phyloP scores from a whole-genome alignment of 331 rosid species.

The Malus hybrid region DNA sequence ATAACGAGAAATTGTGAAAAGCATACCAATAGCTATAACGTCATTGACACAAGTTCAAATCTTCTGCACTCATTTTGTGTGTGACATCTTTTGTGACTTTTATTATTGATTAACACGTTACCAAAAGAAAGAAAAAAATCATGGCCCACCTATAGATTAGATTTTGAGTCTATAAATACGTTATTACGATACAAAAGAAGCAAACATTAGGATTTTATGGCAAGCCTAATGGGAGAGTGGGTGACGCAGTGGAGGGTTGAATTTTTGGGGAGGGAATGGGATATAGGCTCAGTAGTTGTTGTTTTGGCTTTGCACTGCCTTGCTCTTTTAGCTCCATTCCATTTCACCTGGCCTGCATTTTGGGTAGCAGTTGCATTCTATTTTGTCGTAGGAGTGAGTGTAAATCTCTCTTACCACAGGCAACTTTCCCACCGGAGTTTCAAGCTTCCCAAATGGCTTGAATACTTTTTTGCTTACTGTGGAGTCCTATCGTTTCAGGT shows the following conservation, averaged over 20 bases:
- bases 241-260: not conserved
- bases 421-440: not conserved
- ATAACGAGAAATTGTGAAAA: too few relatives aligned
- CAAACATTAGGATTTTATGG: not conserved
- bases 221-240: not conserved
- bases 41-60: too few relatives aligned
- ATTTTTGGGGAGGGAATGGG: slow-evolving; percentile 2
- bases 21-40: too few relatives aligned
- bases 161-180: too few relatives aligned
- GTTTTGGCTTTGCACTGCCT: not conserved
- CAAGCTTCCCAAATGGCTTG: slow-evolving; percentile 17
- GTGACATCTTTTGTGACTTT: too few relatives aligned
- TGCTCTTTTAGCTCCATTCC: not conserved
- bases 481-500: slow-evolving; percentile 8
- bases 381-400: not conserved
- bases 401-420: not conserved
- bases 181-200: not conserved
- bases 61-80: too few relatives aligned
- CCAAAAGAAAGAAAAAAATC: too few relatives aligned
- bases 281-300: not conserved
- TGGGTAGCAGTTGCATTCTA: not conserved
- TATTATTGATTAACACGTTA: too few relatives aligned
- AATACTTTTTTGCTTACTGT: slow-evolving; percentile 10
- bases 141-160: too few relatives aligned
- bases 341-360: not conserved